Evolutionary conservation across 257 asterid genomes (phyloP).

Genomic region (Solanum pennellii): DNA sequence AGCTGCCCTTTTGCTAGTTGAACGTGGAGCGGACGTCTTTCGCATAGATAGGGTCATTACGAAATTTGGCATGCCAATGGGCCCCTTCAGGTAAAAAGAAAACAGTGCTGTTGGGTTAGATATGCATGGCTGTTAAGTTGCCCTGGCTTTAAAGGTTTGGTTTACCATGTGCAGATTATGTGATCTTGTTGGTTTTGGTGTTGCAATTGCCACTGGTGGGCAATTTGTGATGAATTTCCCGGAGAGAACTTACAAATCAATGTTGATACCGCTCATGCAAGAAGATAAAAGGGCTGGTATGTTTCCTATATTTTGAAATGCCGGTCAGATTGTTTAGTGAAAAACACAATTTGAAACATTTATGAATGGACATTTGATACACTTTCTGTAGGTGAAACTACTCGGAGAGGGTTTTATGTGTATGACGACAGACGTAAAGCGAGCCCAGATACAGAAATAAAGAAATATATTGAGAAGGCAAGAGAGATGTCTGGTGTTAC

Average conservation of each 20-base stretch:
- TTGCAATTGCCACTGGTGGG: conserved; percentile 82
- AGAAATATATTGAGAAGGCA: conserved; percentile 71
- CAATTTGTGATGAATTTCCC: conserved; percentile 79
- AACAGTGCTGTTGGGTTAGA: background rate
- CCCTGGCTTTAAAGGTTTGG: background rate
- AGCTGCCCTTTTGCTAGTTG: conserved; percentile 85
- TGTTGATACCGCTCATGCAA: conserved; percentile 88
- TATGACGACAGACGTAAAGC: conserved; percentile 85
- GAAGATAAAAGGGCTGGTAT: conserved; percentile 90
- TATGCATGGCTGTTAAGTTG: background rate
- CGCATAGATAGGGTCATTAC: conserved; percentile 66
- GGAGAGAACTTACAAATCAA: conserved; percentile 81
- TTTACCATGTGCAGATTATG: conserved; percentile 47
- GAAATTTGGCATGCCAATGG: conserved; percentile 98
- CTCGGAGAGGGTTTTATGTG: conserved; percentile 66
- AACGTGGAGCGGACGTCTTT: conserved; percentile 77
- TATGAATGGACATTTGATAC: background rate
- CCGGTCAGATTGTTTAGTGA: background rate
- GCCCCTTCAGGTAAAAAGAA: conserved; percentile 73
- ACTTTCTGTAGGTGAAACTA: conserved; percentile 58
- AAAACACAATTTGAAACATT: background rate
- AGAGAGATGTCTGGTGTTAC: conserved; percentile 71
- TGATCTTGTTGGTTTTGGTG: conserved; percentile 97
- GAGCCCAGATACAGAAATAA: conserved; percentile 80
- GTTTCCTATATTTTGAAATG: background rate